Percentiles rank a stretch among this genome's conserved stretches.
These are phyloP conservation scores for Spencermartinsiella ligniputridi DNA, from an alignment of 1,139 yeast species.

Conservation along the genomic window DNA sequence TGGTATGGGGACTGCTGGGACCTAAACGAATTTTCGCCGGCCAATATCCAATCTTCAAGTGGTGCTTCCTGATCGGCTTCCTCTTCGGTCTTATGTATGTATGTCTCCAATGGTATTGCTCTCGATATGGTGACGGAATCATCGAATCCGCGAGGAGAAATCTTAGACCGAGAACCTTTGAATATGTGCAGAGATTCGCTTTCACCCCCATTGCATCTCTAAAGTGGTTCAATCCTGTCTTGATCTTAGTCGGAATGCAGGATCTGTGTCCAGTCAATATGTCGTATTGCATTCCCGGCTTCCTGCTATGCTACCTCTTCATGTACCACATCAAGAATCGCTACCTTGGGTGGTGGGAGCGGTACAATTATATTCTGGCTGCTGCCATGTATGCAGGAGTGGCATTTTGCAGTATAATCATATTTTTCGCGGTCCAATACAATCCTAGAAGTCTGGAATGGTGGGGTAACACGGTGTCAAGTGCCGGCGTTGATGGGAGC, in stretches of 20 bases:
- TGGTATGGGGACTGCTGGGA: conserved; percentile 63
- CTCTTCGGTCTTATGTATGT: conserved; percentile 35
- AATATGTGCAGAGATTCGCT: conserved; percentile 8
- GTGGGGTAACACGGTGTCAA: conserved; percentile 11
- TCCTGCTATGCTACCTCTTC: conserved; percentile 47
- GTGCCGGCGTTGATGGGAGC: conserved; percentile 33
- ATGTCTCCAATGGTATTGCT: conserved; percentile 32
- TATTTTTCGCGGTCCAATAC: conserved; percentile 52
- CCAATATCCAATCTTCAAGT: conserved; percentile 45
- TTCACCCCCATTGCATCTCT: conserved; percentile 40
- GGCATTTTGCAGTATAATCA: conserved; percentile 36
- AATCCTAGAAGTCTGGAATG: conserved; percentile 26
- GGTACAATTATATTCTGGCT: conserved; percentile 48
- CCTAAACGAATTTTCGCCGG: conserved; percentile 47
- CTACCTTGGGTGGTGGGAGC: conserved; percentile 43
- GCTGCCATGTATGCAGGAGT: conserved; percentile 54
- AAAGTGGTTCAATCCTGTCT: conserved; percentile 42
- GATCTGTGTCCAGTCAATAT: conserved; percentile 47
- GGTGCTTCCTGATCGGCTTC: conserved; percentile 41
- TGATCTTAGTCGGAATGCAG: conserved; percentile 44
- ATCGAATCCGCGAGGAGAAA: background rate
- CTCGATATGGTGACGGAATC: conserved; percentile 27
- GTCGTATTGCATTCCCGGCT: conserved; percentile 44
- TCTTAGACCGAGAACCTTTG: conserved; percentile 1
- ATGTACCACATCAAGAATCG: conserved; percentile 49